phyloP scores from a whole-genome alignment of 768 basidiomycete species.

The Cubamyces sp. region DNA sequence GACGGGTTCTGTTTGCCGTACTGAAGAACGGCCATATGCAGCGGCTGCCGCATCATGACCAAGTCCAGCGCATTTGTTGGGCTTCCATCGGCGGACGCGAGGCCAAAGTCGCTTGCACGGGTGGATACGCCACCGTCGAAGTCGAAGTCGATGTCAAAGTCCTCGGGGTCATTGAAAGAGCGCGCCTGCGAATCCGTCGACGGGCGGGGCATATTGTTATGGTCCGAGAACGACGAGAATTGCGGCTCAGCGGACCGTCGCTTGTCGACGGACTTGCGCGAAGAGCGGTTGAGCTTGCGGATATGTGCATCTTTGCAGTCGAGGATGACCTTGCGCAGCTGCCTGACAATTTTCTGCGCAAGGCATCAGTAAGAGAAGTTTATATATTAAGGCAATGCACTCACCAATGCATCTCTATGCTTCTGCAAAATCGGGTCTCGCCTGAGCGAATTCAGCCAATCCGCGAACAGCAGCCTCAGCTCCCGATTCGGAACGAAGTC shows the following conservation, averaged over 20 bases:
- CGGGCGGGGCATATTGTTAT: conserved; percentile 8
- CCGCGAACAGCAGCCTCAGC: conserved; percentile 69
- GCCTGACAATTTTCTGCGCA: conserved; percentile 73
- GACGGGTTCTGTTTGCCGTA: conserved; percentile 44
- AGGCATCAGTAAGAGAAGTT: conserved; percentile 12
- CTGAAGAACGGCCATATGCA: conserved; percentile 54
- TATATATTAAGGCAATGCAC: conserved; percentile 31
- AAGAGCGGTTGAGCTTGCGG: conserved; percentile 30
- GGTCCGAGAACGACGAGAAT: conserved; percentile 19
- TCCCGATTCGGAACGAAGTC: conserved; percentile 86
- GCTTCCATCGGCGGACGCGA: conserved; percentile 19
- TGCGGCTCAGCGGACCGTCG: conserved; percentile 30
- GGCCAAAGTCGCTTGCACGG: conserved; percentile 17
- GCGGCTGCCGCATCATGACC: conserved; percentile 66
- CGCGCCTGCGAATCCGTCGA: conserved; percentile 25
- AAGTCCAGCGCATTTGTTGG: conserved; percentile 53
- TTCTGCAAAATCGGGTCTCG: conserved; percentile 70
- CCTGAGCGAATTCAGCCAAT: conserved; percentile 81
- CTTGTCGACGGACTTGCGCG: conserved; percentile 35
- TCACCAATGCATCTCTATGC: conserved; percentile 72
- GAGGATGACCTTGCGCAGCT: conserved; percentile 81
- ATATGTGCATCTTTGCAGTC: conserved; percentile 74
- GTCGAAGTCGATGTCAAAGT: conserved; percentile 79
- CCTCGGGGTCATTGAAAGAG: conserved; percentile 48
- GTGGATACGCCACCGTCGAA: conserved; percentile 45